Evolutionary conservation across 2,329 filamentous ascomycete species (phyloP), one percentile per base, ranked within the genome.

Genomic region (Colletotrichum sp.): DNA sequence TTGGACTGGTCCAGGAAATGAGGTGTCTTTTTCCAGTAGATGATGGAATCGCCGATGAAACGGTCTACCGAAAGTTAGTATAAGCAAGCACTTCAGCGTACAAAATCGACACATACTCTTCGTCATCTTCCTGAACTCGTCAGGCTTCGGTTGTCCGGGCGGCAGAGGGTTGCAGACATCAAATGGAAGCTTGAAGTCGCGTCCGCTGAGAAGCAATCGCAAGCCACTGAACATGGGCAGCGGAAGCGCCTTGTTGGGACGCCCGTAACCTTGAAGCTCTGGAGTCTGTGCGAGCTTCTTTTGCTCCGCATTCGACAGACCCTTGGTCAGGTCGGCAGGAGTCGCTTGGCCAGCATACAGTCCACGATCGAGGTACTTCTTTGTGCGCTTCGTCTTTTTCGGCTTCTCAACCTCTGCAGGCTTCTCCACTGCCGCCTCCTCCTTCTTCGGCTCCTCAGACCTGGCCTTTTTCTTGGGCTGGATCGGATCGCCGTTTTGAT

Each of bases 111-210:
- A 85, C 93, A 88, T 88, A 98, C 95, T 98, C 85, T 94, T 97
- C 78, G 95, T 96, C 79, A 97, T 93, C 83, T 96, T 96, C 79
- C 93, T 93, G 94, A 96, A 99, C 80, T 98, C 95, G 79, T 98
- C 93, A 1, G 96, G 96, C 85, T 98, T 98, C 28, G 96, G 95
- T 82, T 98, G 95, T 66, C 94, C 95, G 3, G 93, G 92, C 5
- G 95, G 94, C 25, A 98, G 90, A 4, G 96, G 96, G 70, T 95
- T 94, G 87, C 96, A 98, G 64, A 98, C 89, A 82, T 98, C 94
- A 81, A 92, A 98, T 0, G 97, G 97, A 34, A 99, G 87, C 84
- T 95, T 95, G 85, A 98, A 98, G 82, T 98, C 93, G 67, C 94
- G 90, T 16, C 94, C 94, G 75, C 91, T 88, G 70, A 96, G 90